Percentiles rank a stretch among this genome's conserved stretches.
Conservation (phyloP, 176 grass and related monocot genomes). For the Bothriochloa decipiens region DNA sequence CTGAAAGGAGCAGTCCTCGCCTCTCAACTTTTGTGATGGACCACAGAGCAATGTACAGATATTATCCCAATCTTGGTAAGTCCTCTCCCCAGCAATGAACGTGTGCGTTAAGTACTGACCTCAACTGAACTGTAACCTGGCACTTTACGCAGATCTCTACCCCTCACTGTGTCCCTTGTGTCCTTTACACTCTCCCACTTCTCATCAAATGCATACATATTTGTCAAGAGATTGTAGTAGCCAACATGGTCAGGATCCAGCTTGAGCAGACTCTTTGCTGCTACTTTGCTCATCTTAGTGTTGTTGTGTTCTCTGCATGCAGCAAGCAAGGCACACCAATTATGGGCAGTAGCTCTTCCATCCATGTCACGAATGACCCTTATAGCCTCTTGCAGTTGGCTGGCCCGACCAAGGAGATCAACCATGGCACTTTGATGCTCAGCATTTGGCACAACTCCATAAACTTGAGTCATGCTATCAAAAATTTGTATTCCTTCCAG, state of each 20-base stretch:
- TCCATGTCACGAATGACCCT: conserved; percentile 41
- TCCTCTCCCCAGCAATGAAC: conserved; percentile 41
- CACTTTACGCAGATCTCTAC: conserved; percentile 48
- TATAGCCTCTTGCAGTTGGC: conserved; percentile 58
- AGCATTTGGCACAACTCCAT: conserved; percentile 46
- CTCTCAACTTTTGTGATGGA: conserved; percentile 28
- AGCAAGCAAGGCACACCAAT: conserved; percentile 77
- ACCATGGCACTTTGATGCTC: conserved; percentile 61
- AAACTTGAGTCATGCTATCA: conserved; percentile 59
- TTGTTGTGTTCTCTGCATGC: conserved; percentile 54
- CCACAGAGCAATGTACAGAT: conserved; percentile 36
- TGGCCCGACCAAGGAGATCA: conserved; percentile 64
- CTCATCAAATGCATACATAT: conserved; percentile 67
- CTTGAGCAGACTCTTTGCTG: conserved; percentile 47
- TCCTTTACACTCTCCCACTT: conserved; percentile 57
- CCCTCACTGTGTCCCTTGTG: conserved; percentile 34
- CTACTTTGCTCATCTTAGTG: conserved; percentile 46
- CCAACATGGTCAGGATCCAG: conserved; percentile 55
- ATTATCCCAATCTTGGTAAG: conserved; percentile 36
- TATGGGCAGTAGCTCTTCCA: conserved; percentile 42
- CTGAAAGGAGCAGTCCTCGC: conserved; percentile 8
- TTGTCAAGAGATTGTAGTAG: conserved; percentile 64
- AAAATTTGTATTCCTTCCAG: conserved; percentile 60
- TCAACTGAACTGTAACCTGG: conserved; percentile 59
- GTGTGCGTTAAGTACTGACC: conserved; percentile 42